These are phyloP conservation scores for Ophiostoma sp. DNA, from an alignment of 2,329 filamentous ascomycete species.

Conservation along the genomic window DNA sequence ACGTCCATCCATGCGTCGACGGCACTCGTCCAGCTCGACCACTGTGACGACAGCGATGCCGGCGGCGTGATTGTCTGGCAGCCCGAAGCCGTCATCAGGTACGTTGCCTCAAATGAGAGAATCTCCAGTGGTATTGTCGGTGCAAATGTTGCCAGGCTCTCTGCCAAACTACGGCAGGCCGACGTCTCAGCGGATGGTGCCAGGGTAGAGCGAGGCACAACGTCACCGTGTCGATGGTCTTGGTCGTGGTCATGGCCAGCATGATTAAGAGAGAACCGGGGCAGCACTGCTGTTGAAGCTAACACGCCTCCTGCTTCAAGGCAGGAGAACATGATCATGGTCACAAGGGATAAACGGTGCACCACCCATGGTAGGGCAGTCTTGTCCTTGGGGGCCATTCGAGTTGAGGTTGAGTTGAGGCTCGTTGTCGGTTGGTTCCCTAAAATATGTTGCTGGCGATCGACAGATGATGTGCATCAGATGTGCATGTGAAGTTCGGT, in stretches of 20 bases:
- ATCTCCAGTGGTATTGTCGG: conserved; percentile 1
- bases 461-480: background rate
- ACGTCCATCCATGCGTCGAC: background rate
- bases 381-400: background rate
- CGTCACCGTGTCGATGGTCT: no score
- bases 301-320: background rate
- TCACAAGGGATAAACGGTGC: background rate
- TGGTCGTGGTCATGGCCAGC: background rate
- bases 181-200: background rate
- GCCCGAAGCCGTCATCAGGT: background rate
- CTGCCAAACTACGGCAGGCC: background rate
- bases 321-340: background rate
- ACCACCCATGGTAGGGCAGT: background rate
- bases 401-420: no score
- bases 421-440: background rate
- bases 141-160: background rate
- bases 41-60: background rate
- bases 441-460: background rate
- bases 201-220: background rate
- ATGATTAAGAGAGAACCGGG: background rate
- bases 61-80: background rate
- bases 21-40: background rate
- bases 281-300: background rate
- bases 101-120: background rate
- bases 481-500: no score